These are phyloP conservation scores for Onygenales sp. DNA, from an alignment of 2,329 filamentous ascomycete genomes.

Conservation along the genomic window DNA sequence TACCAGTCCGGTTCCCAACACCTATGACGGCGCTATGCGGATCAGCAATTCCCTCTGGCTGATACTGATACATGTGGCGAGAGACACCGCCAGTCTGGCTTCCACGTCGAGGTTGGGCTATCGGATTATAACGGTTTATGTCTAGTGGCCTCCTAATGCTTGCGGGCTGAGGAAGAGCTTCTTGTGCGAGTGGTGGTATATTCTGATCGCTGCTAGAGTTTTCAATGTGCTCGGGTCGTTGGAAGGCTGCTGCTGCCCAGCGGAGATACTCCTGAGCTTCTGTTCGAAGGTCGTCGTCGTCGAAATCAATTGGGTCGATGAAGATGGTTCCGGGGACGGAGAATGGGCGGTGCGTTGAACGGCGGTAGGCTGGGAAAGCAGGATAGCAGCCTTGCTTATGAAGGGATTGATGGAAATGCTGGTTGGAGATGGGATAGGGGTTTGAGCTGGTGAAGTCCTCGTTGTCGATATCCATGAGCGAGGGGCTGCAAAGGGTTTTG, in stretches of 20 bases:
- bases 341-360: neutral
- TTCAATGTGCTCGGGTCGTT: neutral
- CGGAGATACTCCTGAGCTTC: neutral
- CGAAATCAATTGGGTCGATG: constrained; percentile 3
- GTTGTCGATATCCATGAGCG: neutral
- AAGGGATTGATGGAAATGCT: neutral
- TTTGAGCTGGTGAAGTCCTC: neutral
- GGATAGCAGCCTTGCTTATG: neutral
- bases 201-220: neutral
- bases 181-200: neutral
- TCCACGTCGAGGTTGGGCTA: too few relatives aligned
- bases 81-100: too few relatives aligned
- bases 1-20: too few relatives aligned
- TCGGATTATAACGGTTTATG: too few relatives aligned
- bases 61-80: too few relatives aligned
- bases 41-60: too few relatives aligned
- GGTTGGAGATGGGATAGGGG: neutral
- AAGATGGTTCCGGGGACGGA: neutral
- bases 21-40: too few relatives aligned
- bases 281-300: neutral
- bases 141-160: too few relatives aligned
- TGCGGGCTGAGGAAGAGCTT: too few relatives aligned
- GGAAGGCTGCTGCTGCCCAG: neutral
- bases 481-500: neutral
- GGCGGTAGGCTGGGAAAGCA: neutral